A percentile compares a stretch with the other conserved stretches of the same genome.
These are phyloP conservation scores for Penicillium lividum DNA, from an alignment of 495 filamentous ascomycete species.

Conservation along the genomic window DNA sequence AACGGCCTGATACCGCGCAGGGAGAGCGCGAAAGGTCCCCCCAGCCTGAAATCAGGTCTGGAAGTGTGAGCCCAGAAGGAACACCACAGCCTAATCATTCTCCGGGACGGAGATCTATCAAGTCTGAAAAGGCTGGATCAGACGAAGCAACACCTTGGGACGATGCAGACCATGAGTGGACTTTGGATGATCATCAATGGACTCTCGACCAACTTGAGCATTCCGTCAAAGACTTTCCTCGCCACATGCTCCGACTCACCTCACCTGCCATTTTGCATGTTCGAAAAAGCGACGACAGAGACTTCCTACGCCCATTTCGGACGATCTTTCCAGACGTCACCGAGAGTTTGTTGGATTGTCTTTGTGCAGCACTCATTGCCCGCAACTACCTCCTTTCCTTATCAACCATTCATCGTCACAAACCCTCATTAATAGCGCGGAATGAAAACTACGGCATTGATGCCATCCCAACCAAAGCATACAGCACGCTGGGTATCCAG, in stretches of 20 bases:
- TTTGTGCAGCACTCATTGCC: conserved; percentile 65
- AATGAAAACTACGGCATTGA: conserved; percentile 30
- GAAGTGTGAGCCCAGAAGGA: conserved; percentile 28
- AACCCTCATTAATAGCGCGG: conserved; percentile 21
- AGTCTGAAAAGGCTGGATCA: conserved; percentile 33
- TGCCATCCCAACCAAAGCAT: conserved; percentile 40
- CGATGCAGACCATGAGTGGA: conserved; percentile 38
- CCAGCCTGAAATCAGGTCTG: conserved; percentile 30
- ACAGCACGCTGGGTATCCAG: conserved; percentile 37
- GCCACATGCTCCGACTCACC: conserved; percentile 45
- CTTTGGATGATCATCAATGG: conserved; percentile 49
- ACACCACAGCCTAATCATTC: conserved; percentile 22
- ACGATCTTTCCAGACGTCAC: conserved; percentile 58
- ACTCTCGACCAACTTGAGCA: conserved; percentile 47
- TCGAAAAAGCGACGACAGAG: conserved; percentile 41
- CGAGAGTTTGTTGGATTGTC: conserved; percentile 57
- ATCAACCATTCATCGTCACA: conserved; percentile 28
- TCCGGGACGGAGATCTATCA: conserved; percentile 28
- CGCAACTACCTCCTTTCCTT: conserved; percentile 59
- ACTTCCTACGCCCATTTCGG: conserved; percentile 48
- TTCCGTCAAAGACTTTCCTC: conserved; percentile 44
- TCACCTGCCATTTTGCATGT: conserved; percentile 48
- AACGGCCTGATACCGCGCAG: conserved; percentile 24
- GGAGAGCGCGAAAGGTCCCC: conserved; percentile 20
- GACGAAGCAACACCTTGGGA: conserved; percentile 39